Evolutionary conservation across 2,329 filamentous ascomycete genomes (phyloP), one percentile per base, ranked within the genome.

Genomic region (Fusarium marasasianum): DNA sequence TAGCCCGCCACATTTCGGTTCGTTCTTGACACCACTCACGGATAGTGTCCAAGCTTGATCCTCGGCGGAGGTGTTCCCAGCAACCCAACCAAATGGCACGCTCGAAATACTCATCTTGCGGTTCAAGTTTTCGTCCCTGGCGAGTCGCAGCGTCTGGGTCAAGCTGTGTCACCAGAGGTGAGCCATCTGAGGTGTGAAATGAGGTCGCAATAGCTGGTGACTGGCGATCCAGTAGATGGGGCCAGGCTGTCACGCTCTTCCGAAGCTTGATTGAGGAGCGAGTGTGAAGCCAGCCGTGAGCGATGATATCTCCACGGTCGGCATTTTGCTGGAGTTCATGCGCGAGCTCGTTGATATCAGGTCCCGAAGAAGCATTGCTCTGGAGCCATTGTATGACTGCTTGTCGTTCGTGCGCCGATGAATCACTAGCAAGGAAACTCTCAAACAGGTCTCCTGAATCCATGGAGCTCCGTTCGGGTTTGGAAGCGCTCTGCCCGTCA

Each of bases 221-320:
- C 71, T 88, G 86, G 6, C 90, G 91, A 65, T 94, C 91, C 29
- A 94, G 83, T 12, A 90, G 85, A 68, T 90, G 88, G 41, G 88
- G 88, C 86, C 89, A 91, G 35, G 90, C 89, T 67, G 93, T 89
- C 73, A 96, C 84, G 66, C 93, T 91, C 85, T 98, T 99, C 80
- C 94, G 91, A 64, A 93, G 89, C 85, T 99, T 99, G 82, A 99
- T 94, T 54, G 92, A 92, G 66, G 94, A 91, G 72, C 95, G 93
- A 1, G 96, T 98, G 81, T 98, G 94, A 72, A 98, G 90, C 94
- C 95, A 98, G 45, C 96, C 96, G 80, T 95, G 91, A 35, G 93
- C 91, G 84, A 96, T 94, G 15, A 95, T 91, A 56, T 95, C 94
- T 15, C 93, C 93, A 77, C 94, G 88, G 68, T 96, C 93, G 18